Evolutionary conservation across 2,329 filamentous ascomycete genomes (phyloP).

Genomic region (Fusarium staphyleae): DNA sequence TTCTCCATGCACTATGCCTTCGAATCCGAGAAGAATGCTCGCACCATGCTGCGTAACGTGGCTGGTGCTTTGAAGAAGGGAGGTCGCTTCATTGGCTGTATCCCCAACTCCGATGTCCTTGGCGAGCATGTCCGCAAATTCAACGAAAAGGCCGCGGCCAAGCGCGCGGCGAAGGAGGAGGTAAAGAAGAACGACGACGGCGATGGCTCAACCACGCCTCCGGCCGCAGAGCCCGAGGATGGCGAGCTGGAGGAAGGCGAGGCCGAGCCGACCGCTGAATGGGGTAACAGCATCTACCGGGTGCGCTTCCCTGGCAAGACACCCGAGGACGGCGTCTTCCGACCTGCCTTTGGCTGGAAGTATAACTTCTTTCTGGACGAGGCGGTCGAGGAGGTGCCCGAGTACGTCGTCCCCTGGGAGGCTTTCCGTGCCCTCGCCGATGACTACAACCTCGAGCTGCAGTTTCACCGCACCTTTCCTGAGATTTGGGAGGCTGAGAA

Average conservation of each 20-base stretch:
- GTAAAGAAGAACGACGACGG: constrained; percentile 23
- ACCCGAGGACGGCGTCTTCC: constrained; percentile 86
- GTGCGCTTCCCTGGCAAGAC: constrained; percentile 87
- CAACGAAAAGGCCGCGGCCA: constrained; percentile 62
- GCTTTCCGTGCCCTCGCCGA: constrained; percentile 94
- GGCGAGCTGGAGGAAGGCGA: constrained; percentile 67
- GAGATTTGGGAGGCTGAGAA: constrained; percentile 95
- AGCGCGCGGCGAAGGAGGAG: constrained; percentile 43
- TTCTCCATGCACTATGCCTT: constrained; percentile 99
- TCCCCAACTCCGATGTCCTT: constrained; percentile 95
- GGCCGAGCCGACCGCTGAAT: constrained; percentile 72
- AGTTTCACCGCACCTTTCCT: constrained; percentile 89
- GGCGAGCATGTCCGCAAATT: constrained; percentile 78
- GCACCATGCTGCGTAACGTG: constrained; percentile 92
- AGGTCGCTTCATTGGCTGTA: constrained; percentile 91
- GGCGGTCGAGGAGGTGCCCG: constrained; percentile 93
- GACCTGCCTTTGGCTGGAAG: constrained; percentile 96
- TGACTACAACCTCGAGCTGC: constrained; percentile 94
- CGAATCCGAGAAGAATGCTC: constrained; percentile 87
- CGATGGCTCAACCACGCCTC: constrained; percentile 35
- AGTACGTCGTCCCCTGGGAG: constrained; percentile 98
- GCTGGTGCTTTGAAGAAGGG: constrained; percentile 91
- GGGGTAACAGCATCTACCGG: constrained; percentile 92
- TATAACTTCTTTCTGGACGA: constrained; percentile 97
- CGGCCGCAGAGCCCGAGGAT: constrained; percentile 47